These are phyloP conservation scores for Colletotrichum magnum DNA, from an alignment of 2,329 filamentous ascomycete species.

Conservation along the genomic window DNA sequence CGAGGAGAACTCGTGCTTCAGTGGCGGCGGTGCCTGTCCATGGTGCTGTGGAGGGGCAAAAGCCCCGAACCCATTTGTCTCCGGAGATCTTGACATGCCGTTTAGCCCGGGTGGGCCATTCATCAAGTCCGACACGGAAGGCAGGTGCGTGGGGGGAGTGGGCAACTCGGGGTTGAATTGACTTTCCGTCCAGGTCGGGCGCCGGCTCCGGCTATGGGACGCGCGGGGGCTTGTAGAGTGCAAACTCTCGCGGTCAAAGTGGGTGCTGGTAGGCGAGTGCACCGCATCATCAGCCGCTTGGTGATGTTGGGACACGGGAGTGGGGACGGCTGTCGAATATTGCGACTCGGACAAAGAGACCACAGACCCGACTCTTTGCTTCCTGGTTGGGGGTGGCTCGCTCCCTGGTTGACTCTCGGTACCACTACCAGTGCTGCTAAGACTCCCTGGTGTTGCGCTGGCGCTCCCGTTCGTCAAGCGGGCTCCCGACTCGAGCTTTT, in stretches of 20 bases:
- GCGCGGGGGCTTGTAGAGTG: constrained; percentile 37
- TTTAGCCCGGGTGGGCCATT: constrained; percentile 50
- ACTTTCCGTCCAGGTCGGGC: constrained; percentile 37
- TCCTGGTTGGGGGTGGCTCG: constrained; percentile 62
- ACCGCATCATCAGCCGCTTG: constrained; percentile 59
- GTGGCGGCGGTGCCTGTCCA: constrained; percentile 49
- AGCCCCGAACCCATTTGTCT: constrained; percentile 20
- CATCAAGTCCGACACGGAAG: constrained; percentile 64
- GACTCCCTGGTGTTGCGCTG: constrained; percentile 55
- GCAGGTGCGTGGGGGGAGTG: constrained; percentile 52
- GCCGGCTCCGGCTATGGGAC: constrained; percentile 26
- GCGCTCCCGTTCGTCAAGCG: constrained; percentile 55
- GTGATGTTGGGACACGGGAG: constrained; percentile 50
- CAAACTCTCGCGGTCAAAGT: constrained; percentile 51
- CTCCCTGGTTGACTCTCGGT: constrained; percentile 64
- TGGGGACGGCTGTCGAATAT: constrained; percentile 56
- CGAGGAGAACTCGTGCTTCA: constrained; percentile 63
- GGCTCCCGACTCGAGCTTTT: constrained; percentile 60
- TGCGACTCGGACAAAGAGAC: constrained; percentile 62
- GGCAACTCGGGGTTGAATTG: constrained; percentile 20
- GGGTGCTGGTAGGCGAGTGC: constrained; percentile 57
- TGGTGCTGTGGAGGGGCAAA: constrained; percentile 21
- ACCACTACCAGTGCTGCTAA: constrained; percentile 59
- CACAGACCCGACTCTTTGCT: constrained; percentile 64
- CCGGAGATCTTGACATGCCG: constrained; percentile 38